These are phyloP conservation scores for Trichomonas gallinae DNA, from an alignment of 208 protist genomes.

Conservation along the genomic window DNA sequence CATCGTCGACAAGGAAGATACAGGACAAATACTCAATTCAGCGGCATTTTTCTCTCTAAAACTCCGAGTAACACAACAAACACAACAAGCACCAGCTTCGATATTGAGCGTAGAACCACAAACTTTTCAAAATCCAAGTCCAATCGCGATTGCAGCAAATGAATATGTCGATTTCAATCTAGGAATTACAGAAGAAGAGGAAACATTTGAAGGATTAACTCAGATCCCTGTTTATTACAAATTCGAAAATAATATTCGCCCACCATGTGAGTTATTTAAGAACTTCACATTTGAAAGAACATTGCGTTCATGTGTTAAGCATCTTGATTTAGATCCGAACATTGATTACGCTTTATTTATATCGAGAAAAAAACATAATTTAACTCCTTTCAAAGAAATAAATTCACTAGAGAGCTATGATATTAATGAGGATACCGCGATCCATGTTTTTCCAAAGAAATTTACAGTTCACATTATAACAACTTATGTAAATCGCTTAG, in stretches of 20 bases:
- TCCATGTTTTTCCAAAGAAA: not conserved
- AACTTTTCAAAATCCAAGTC: not conserved
- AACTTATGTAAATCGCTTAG: not conserved
- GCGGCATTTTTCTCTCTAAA: not conserved
- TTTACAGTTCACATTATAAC: not conserved
- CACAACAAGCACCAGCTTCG: not conserved
- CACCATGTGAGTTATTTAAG: not conserved
- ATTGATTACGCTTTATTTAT: not conserved
- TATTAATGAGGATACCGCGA: not conserved
- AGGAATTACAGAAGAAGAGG: not conserved
- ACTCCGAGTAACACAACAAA: not conserved
- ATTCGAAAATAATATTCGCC: not conserved
- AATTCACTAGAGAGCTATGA: not conserved
- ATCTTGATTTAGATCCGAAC: not conserved
- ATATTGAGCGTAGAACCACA: not conserved
- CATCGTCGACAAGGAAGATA: not conserved
- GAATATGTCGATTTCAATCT: not conserved
- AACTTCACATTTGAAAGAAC: not conserved
- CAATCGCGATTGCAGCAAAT: not conserved
- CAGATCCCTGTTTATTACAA: not conserved
- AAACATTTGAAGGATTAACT: not conserved
- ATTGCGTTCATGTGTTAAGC: not conserved
- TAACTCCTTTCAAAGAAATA: not conserved
- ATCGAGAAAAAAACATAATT: not conserved
- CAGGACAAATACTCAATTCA: not conserved